These are phyloP conservation scores for Talaromyces pinophilus DNA, from an alignment of 2,329 filamentous ascomycete genomes.

Conservation along the genomic window DNA sequence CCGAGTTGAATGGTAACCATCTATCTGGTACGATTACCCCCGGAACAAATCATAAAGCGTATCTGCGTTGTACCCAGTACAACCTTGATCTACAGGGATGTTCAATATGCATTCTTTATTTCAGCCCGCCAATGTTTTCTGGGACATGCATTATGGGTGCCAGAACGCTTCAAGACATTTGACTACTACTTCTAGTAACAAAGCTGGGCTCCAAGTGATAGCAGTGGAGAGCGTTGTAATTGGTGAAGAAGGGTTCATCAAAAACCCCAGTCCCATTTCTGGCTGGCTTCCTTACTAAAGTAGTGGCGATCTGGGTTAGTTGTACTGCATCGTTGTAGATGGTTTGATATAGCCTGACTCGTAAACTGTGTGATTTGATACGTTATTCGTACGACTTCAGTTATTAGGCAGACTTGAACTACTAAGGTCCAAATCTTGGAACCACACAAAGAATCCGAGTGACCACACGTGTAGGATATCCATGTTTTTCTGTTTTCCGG, in stretches of 20 bases:
- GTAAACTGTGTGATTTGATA: background rate
- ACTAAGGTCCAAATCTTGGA: background rate
- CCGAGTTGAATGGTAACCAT: background rate
- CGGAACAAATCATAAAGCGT: background rate
- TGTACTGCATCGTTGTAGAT: background rate
- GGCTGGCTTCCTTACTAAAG: background rate
- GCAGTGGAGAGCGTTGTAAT: background rate
- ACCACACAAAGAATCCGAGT: background rate
- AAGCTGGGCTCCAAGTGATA: background rate
- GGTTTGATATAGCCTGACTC: slow-evolving; percentile 3
- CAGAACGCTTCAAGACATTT: background rate
- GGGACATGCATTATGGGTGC: background rate
- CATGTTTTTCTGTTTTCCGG: background rate
- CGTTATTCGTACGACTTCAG: background rate
- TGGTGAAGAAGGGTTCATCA: background rate
- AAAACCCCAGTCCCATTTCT: background rate
- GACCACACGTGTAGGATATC: background rate
- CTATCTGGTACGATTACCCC: background rate
- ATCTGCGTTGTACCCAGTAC: background rate
- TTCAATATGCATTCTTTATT: background rate
- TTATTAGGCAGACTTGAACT: background rate
- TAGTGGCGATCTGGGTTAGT: background rate
- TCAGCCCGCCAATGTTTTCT: background rate
- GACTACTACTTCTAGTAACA: background rate
- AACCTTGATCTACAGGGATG: background rate